Evolutionary conservation across 805 yeast species (phyloP).

Genomic region (Grigorovia transvaalensis): DNA sequence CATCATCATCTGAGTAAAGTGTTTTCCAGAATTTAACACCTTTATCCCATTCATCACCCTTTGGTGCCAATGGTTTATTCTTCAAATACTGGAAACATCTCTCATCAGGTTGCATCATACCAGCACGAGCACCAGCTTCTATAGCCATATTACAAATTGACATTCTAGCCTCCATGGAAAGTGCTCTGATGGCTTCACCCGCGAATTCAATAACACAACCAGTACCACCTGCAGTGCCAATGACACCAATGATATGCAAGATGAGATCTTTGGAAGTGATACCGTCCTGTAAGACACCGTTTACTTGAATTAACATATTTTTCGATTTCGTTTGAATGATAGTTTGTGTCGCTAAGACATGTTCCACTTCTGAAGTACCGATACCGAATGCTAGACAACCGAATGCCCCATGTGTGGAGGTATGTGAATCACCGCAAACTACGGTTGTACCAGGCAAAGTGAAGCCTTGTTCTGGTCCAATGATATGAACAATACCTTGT

Average conservation of each 20-base stretch:
- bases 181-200: constrained; percentile 82
- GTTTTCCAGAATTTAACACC: constrained; percentile 89
- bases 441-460: constrained; percentile 98
- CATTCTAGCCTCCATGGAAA: constrained; percentile 97
- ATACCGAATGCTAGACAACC: constrained; percentile 97
- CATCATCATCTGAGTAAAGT: constrained; percentile 79
- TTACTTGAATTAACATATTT: constrained; percentile 83
- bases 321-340: constrained; percentile 89
- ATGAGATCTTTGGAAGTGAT: constrained; percentile 94
- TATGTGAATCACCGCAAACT: constrained; percentile 98
- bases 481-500: constrained; percentile 97
- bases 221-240: constrained; percentile 99
- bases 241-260: constrained; percentile 87
- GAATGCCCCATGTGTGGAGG: constrained; percentile 98
- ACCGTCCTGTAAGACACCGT: constrained; percentile 78
- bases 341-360: constrained; percentile 95
- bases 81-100: constrained; percentile 78
- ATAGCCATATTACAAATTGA: constrained; percentile 98
- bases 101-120: constrained; percentile 96
- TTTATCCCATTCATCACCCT: constrained; percentile 90
- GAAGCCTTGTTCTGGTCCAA: constrained; percentile 98
- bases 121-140: constrained; percentile 99
- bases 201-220: constrained; percentile 95
- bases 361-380: constrained; percentile 98
- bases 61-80: constrained; percentile 92